Conservation (phyloP, 495 filamentous ascomycete genomes). For the Saxophila tyrrhenica region DNA sequence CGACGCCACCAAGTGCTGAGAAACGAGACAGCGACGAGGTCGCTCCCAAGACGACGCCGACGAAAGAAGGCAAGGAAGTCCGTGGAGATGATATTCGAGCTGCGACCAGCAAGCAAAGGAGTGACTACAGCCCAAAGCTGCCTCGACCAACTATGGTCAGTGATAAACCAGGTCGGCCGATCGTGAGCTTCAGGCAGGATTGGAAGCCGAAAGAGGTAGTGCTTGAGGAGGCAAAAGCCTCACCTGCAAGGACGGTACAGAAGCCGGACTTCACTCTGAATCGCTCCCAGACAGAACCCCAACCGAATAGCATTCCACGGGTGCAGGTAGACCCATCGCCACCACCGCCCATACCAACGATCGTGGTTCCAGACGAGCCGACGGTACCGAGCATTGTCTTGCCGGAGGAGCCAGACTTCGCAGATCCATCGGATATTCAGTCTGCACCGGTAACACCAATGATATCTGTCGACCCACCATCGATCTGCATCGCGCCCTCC, state of each 20-base stretch:
- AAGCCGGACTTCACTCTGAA: not conserved
- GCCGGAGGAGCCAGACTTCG: constrained; percentile 26
- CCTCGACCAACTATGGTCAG: constrained; percentile 80
- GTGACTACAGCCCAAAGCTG: constrained; percentile 71
- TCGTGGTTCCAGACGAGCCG: constrained; percentile 23
- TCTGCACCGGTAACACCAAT: constrained; percentile 18
- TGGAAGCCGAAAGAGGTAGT: constrained; percentile 54
- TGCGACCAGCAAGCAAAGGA: constrained; percentile 82
- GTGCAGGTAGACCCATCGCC: not conserved
- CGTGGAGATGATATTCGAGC: constrained; percentile 74
- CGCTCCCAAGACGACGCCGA: constrained; percentile 11
- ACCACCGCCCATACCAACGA: constrained; percentile 23
- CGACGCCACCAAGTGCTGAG: constrained; percentile 18
- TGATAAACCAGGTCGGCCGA: constrained; percentile 71
- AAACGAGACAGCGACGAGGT: constrained; percentile 18
- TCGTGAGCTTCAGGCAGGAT: constrained; percentile 80
- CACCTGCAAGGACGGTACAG: not conserved
- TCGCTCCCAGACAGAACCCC: not conserved
- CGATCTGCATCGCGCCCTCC: constrained; percentile 17
- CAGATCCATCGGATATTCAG: constrained; percentile 29
- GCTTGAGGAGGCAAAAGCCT: constrained; percentile 21
- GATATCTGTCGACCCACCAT: constrained; percentile 11
- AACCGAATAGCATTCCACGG: not conserved
- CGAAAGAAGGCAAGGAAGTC: constrained; percentile 67
- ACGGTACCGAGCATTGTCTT: constrained; percentile 28